A percentile compares a stretch with the other conserved stretches of the same genome.
These are phyloP conservation scores for Heritiera fomes DNA, from an alignment of 345 rosid genomes.

Conservation along the genomic window DNA sequence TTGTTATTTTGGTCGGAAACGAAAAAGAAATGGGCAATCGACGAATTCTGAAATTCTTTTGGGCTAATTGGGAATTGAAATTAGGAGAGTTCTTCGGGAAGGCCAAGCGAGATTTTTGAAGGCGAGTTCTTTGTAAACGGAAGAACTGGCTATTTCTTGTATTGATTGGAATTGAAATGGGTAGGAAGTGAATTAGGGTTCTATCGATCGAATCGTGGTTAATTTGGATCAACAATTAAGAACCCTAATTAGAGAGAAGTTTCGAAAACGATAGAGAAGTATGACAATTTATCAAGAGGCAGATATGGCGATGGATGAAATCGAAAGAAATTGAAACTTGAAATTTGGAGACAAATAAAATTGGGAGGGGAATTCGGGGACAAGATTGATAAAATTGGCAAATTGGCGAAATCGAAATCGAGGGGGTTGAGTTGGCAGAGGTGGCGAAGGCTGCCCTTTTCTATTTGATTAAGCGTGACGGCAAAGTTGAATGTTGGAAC, in stretches of 20 bases:
- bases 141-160: background rate
- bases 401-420: too few species aligned
- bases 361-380: too few species aligned
- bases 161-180: conserved; percentile 13
- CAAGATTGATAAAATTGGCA: too few species aligned
- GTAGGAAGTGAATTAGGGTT: conserved; percentile 13
- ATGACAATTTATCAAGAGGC: background rate
- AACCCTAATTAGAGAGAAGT: background rate
- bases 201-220: background rate
- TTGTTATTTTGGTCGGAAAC: background rate
- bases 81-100: background rate
- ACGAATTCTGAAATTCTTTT: background rate
- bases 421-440: too few species aligned
- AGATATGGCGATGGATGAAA: too few species aligned
- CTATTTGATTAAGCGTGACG: too few species aligned
- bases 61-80: background rate
- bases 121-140: background rate
- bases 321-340: too few species aligned
- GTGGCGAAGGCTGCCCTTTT: too few species aligned
- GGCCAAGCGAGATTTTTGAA: background rate
- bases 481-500: too few species aligned
- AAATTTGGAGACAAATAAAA: too few species aligned
- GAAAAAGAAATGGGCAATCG: background rate
- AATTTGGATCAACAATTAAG: background rate
- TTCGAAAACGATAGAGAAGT: background rate